Evolutionary conservation across 1,284 basidiomycete species (phyloP), one percentile per base, ranked within the genome.

Genomic region (Filobasidium uniguttulatum): DNA sequence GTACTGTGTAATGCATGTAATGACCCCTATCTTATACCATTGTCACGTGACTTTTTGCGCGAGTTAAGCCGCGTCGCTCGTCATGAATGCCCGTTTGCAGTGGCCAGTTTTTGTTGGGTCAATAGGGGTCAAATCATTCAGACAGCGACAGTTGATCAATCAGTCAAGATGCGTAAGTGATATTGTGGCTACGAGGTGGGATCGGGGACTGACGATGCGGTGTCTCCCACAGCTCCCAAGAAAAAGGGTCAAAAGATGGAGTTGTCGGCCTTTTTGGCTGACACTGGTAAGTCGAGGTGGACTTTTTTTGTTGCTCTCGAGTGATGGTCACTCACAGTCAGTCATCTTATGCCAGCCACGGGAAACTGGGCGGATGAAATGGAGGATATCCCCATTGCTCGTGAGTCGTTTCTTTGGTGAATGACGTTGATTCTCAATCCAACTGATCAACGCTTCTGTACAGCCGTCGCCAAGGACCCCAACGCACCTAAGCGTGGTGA

Each of bases 301-400:
- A 17, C 23, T 37, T 19, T 14, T n/a, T 43, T 44, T 5, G 40
- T 5, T 30, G 26, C 9, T 10, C 8, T 22, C 2, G 35, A 45
- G 46, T 19, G 34, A 22, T 48, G 33, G 22, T 30, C 14, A 36
- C 35, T 35, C 19, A 29, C 40, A 28, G n/a, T 12, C 14, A n/a
- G 7, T 30, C 28, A 17, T 5, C 9, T 20, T 33, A 10, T 31
- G 22, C n/a, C 49, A 86, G 84, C 79, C 53, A 71, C 85, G 49
- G 87, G 87, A 63, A 89, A 85, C 63, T 94, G 89, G 89, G 89
- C 90, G n/a, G 89, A 93, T 66, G 89, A 93, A 68, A 88, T 91
- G 85, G 88, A 91, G 56, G 62, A 76, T 36, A 75, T 94, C 53
- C 89, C 89, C 22, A 82, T 79, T 59, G 88, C 86, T 63, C 89